Evolutionary conservation across 2,329 filamentous ascomycete genomes (phyloP).

Genomic region (Helotiales sp.): DNA sequence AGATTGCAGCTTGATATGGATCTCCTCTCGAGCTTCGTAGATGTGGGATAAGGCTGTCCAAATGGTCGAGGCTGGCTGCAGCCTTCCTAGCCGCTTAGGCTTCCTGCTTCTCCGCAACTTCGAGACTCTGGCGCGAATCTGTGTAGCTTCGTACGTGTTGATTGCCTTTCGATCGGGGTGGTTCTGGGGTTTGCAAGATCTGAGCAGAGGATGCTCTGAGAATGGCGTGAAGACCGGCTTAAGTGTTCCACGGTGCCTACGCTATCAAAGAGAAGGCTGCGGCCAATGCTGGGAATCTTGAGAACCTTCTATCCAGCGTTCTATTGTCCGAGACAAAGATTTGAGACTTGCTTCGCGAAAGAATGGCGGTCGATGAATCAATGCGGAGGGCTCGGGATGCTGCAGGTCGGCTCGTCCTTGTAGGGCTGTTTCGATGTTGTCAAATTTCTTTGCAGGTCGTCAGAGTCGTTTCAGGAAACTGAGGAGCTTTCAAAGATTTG

Average conservation of each 20-base stretch:
- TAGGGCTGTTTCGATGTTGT: constrained; percentile 19
- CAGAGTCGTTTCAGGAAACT: constrained; percentile 8
- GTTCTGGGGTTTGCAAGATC: constrained; percentile 24
- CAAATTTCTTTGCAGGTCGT: constrained; percentile 8
- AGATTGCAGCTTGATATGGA: constrained; percentile 1
- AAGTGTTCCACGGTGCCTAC: constrained; percentile 18
- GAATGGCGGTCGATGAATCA: constrained; percentile 24
- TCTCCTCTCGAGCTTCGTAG: constrained; percentile 4
- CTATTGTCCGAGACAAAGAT: constrained; percentile 30
- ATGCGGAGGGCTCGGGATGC: constrained; percentile 32
- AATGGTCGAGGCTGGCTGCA: constrained; percentile 33
- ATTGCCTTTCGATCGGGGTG: constrained; percentile 15
- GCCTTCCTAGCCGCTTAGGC: constrained; percentile 29
- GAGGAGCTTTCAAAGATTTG: constrained; percentile 13
- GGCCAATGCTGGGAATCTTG: constrained; percentile 22
- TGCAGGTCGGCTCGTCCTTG: constrained; percentile 28
- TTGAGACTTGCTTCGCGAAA: constrained; percentile 26
- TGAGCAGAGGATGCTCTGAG: constrained; percentile 16
- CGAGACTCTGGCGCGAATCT: constrained; percentile 11
- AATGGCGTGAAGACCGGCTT: constrained; percentile 18
- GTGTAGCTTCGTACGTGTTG: constrained; percentile 11
- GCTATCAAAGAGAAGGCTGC: constrained; percentile 23
- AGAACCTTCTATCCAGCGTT: constrained; percentile 24
- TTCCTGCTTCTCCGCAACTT: constrained; percentile 15
- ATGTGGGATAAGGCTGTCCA: constrained; percentile 6